Percentiles rank a stretch among this genome's conserved stretches.
These are phyloP conservation scores for Pleurotus tuoliensis DNA, from an alignment of 768 basidiomycete species.

Conservation along the genomic window DNA sequence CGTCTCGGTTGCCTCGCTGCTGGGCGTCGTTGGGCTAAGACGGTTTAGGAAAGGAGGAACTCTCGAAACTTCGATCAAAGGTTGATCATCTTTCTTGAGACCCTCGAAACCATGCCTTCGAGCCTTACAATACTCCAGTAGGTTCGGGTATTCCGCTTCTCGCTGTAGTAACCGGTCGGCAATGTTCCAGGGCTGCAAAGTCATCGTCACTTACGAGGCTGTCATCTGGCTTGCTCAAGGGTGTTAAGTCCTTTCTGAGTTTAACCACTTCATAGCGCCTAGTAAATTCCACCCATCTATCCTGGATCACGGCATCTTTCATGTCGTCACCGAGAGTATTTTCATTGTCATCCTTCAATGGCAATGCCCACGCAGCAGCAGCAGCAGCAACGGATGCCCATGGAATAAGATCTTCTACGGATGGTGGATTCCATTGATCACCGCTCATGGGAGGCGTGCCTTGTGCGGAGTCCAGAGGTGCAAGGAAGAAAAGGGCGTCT, in stretches of 20 bases:
- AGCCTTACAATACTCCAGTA: slow-evolving; percentile 64
- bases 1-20: slow-evolving; percentile 32
- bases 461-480: slow-evolving; percentile 50
- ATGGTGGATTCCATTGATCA: slow-evolving; percentile 19
- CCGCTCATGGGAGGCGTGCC: slow-evolving; percentile 18
- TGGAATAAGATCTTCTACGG: slow-evolving; percentile 44
- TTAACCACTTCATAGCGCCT: slow-evolving; percentile 57
- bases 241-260: slow-evolving; percentile 65
- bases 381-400: slow-evolving; percentile 62
- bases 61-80: slow-evolving; percentile 65
- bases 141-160: slow-evolving; percentile 54
- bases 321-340: slow-evolving; percentile 41
- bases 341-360: slow-evolving; percentile 36
- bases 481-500: slow-evolving; percentile 61
- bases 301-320: slow-evolving; percentile 68
- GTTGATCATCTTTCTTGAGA: slow-evolving; percentile 59
- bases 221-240: slow-evolving; percentile 65
- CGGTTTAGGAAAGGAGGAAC: slow-evolving; percentile 50
- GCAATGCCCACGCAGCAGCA: slow-evolving; percentile 46
- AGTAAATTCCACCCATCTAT: slow-evolving; percentile 73
- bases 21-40: slow-evolving; percentile 51
- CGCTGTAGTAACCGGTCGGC: slow-evolving; percentile 36
- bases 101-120: slow-evolving; percentile 60
- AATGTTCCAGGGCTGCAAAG: background rate
- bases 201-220: slow-evolving; percentile 46